A percentile compares a stretch with the other conserved stretches of the same genome.
Evolutionary conservation across 1,139 yeast genomes (phyloP).

Genomic region (Taphrina betulina): DNA sequence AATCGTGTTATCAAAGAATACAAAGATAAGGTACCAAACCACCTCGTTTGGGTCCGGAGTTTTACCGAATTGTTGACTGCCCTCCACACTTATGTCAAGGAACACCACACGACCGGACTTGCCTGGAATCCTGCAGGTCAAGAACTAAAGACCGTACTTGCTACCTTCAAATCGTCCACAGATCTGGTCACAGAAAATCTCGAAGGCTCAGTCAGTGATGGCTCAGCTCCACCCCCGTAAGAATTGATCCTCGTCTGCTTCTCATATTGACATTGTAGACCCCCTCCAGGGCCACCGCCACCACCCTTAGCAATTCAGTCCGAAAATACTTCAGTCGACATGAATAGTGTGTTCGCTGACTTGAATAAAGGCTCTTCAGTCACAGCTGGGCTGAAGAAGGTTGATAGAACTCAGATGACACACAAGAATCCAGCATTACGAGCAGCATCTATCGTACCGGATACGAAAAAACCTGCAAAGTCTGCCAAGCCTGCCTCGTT

Average conservation of each 20-base stretch:
- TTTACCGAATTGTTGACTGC: conserved; percentile 65
- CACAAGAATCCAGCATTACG: conserved; percentile 88
- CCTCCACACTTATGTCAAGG: conserved; percentile 69
- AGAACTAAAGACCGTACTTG: conserved; percentile 27
- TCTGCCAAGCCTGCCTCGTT: conserved; percentile 75
- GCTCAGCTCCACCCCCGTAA: conserved; percentile 49
- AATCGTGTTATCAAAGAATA: conserved; percentile 82
- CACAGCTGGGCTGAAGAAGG: conserved; percentile 84
- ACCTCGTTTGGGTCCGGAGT: conserved; percentile 76
- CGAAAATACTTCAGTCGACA: conserved; percentile 47
- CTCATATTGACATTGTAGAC: conserved; percentile 45
- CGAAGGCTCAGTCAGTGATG: background rate
- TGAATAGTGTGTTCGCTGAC: conserved; percentile 89
- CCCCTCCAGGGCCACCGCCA: conserved; percentile 75
- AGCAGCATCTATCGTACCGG: conserved; percentile 48
- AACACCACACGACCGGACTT: conserved; percentile 77
- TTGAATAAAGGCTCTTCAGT: conserved; percentile 80
- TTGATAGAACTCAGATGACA: conserved; percentile 89
- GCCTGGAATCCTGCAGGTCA: conserved; percentile 64
- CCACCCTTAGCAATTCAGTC: conserved; percentile 63
- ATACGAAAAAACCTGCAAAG: conserved; percentile 52
- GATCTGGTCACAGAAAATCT: no score
- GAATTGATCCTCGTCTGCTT: no score
- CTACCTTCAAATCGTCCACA: conserved; percentile 14
- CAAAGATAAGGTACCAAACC: conserved; percentile 58